Evolutionary conservation across 1,284 basidiomycete species (phyloP).

Genomic region (Inonotus hispidus): DNA sequence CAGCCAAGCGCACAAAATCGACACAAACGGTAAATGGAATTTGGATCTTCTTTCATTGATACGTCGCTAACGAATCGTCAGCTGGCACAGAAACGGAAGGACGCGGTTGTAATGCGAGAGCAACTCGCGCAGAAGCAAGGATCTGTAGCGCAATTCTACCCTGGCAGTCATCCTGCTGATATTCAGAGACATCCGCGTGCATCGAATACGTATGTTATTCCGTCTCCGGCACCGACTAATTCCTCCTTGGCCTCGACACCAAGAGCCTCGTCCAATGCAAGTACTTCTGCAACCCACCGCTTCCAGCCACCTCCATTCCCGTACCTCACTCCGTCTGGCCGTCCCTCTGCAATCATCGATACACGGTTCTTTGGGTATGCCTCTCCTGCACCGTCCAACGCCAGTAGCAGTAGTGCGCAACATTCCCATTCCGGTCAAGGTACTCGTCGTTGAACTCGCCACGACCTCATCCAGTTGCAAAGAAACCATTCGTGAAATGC

Average conservation of each 20-base stretch:
- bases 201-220: neutral
- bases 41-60: neutral
- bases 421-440: neutral
- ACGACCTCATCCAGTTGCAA: no score
- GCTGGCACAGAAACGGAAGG: neutral
- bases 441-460: neutral
- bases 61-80: neutral
- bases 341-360: neutral
- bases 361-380: neutral
- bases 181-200: neutral
- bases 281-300: neutral
- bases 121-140: neutral
- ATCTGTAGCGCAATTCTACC: neutral
- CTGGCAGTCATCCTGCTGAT: neutral
- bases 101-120: neutral
- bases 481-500: neutral
- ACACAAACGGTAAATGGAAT: neutral
- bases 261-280: neutral
- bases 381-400: neutral
- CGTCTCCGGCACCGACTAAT: neutral
- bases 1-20: neutral
- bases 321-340: neutral
- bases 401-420: neutral
- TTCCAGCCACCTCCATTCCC: neutral
- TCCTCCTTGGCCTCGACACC: neutral